These are phyloP conservation scores for Daldinia grandis DNA, from an alignment of 495 filamentous ascomycete species.

Conservation along the genomic window DNA sequence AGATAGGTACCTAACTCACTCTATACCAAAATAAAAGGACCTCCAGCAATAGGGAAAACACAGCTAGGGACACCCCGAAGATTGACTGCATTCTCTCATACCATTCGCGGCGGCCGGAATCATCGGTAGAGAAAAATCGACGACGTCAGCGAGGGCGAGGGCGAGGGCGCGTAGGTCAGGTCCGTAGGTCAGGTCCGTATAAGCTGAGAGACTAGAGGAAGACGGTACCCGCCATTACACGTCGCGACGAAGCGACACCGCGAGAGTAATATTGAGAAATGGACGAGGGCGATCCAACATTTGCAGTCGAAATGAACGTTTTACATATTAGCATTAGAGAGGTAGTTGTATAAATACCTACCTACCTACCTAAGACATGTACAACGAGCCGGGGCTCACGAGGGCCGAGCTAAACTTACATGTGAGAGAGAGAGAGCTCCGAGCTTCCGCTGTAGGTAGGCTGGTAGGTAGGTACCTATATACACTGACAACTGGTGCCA, in stretches of 20 bases:
- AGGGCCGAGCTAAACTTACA: constrained; percentile 16
- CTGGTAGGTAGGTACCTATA: too few species aligned
- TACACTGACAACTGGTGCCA: not conserved
- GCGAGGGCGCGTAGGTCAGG: not conserved
- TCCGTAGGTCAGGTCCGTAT: not conserved
- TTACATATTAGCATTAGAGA: too few species aligned
- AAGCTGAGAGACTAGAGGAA: constrained; percentile 17
- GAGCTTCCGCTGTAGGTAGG: not conserved
- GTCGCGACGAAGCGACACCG: constrained; percentile 20
- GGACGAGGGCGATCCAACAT: not conserved
- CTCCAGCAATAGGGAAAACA: constrained; percentile 66
- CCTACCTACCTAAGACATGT: too few species aligned
- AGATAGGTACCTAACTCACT: constrained; percentile 61
- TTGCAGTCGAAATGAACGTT: not conserved
- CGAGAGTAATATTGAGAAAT: constrained; percentile 3
- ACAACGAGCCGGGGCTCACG: constrained; percentile 1
- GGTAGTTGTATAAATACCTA: too few species aligned
- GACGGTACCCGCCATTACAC: constrained; percentile 18
- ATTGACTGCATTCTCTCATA: constrained; percentile 46
- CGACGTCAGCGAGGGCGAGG: constrained; percentile 3
- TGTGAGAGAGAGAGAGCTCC: not conserved
- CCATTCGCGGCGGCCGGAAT: constrained; percentile 16
- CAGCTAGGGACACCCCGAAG: constrained; percentile 52
- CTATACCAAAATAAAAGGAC: constrained; percentile 71
- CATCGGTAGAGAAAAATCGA: constrained; percentile 15